Evolutionary conservation across 441 rosid species (phyloP), one percentile per base, ranked within the genome.

Genomic region (Arabidopsis hybrid): DNA sequence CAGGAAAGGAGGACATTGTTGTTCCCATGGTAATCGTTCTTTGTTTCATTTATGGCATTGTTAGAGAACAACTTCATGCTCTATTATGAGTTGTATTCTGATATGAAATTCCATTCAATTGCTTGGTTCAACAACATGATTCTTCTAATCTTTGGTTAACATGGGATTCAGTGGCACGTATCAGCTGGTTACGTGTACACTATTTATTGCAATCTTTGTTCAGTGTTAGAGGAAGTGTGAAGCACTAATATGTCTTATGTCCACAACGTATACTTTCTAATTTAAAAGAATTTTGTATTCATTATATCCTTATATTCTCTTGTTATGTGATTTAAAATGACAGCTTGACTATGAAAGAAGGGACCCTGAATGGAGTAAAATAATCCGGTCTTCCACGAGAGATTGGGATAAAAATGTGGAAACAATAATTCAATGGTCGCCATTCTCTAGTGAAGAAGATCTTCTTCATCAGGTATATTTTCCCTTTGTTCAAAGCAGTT

Each of bases 1-100:
- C 99, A 0, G 96, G 97, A 49, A 92, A 91, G 83, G 98, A 93
- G 80, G 98, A 95, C 83, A 93, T 95, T 46, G 88, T 95, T 66
- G 99, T 95, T 50, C 99, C 99, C 67, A 91, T 95, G 98, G 99
- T 95, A 92, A 85, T 67, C 63, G 16, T 50, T 65, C 21, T 66
- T 16, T 17, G 17, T 70, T 40, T 69, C 49, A 14, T 61, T 71
- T 46, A 26, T 32, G 26, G 43, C 11, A 14, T 49, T 68, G 36
- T 51, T 31, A 49, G 60, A 29, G 21, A 39, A 12, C 36, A 61
- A 12, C 11, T 61, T 17, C 38, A 26, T 40, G 39, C 4, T 42
- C 52, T 42, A 51, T 60, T 18, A 10, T 59, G 17, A 34, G 40
- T 38, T 35, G 7, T 16, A 13, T 60, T 18, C 13, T 61, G 42